Base-by-base conservation (phyloP, 2,329 filamentous ascomycete species). In the Cladobotryum mycophilum region DNA sequence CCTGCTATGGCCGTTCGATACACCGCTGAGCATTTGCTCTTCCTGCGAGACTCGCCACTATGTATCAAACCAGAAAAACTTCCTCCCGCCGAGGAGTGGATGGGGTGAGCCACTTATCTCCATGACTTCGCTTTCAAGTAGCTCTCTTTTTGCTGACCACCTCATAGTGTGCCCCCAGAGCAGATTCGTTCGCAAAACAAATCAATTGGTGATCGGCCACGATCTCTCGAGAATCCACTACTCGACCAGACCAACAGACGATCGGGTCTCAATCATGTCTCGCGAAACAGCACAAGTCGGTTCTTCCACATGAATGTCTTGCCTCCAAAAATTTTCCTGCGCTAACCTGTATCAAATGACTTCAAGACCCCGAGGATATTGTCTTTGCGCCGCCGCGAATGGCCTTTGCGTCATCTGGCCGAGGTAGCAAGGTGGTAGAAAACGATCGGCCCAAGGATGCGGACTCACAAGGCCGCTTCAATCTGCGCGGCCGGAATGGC, bases 1-100 rank as follows among this genome's bases (percentile, higher is more conserved):
- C 58, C 58, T 61, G 67, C 61, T 56, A 81, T 81, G 76, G 72
- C 75, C 64, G 67, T 75, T 64, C 80, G 82, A 75, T 96, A 96
- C 69, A 80, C 86, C 55, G 76, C 81, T 69, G 88, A 91, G 57
- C 79, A 87, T 70, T 76, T 97, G 60, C 75, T 89, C 61, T 77
- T 79, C 67, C 75, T 97, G 62, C 82, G 85, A 70, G 77, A 86
- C 53, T 96, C 92, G 57, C 90, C 90, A 58, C 76, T 96, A 67
- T 90, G 90, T 64, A 74, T 79, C 60, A 95, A 88, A 70, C 92
- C 92, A 43, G 75, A 85, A 56, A 80, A 78, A 56, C 78, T 96
- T 42, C 91, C 90, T 57, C 86, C 89, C 22, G 80, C 86, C 56
- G 89, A 95, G 72, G 89, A 95, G 75, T 97, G 91, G 91, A 95